A percentile compares a stretch with the other conserved stretches of the same genome.
phyloP scores from a whole-genome alignment of 345 rosid genomes.

The Carallia pectinifolia region DNA sequence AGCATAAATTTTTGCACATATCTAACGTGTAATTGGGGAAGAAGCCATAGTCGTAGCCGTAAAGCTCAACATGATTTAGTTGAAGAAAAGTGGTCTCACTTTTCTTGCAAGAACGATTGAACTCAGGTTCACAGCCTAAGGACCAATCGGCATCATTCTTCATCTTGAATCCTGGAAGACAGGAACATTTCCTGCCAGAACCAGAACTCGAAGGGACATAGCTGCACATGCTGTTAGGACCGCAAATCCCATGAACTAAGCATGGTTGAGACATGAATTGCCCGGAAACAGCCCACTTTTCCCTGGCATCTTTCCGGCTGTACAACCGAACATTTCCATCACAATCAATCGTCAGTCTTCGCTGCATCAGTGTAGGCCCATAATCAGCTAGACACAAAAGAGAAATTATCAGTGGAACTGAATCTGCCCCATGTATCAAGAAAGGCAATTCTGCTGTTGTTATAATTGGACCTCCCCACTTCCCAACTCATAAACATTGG shows the following conservation, averaged over 20 bases:
- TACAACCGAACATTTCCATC: constrained; percentile 14
- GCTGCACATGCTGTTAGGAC: neutral
- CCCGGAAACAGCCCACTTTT: constrained; percentile 7
- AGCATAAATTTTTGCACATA: neutral
- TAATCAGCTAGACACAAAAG: neutral
- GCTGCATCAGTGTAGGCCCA: neutral
- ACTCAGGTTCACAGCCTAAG: constrained; percentile 6
- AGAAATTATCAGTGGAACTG: neutral
- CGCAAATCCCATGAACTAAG: constrained; percentile 14
- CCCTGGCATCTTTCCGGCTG: constrained; percentile 1
- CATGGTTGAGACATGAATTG: constrained; percentile 6
- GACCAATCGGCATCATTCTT: neutral
- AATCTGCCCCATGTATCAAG: constrained; percentile 6
- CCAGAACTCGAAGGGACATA: neutral
- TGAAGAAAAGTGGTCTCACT: constrained; percentile 1
- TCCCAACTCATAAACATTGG: neutral
- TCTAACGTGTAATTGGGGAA: neutral
- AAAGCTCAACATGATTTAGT: constrained; percentile 8
- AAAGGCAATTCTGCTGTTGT: constrained; percentile 8
- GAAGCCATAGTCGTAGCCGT: constrained; percentile 10
- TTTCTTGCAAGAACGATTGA: neutral
- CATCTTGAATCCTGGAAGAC: constrained; percentile 7
- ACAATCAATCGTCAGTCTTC: constrained; percentile 9
- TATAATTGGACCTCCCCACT: constrained; percentile 10
- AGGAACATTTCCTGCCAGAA: constrained; percentile 6